Conservation (phyloP, 176 grass and related monocot genomes). For the Carex parvula region DNA sequence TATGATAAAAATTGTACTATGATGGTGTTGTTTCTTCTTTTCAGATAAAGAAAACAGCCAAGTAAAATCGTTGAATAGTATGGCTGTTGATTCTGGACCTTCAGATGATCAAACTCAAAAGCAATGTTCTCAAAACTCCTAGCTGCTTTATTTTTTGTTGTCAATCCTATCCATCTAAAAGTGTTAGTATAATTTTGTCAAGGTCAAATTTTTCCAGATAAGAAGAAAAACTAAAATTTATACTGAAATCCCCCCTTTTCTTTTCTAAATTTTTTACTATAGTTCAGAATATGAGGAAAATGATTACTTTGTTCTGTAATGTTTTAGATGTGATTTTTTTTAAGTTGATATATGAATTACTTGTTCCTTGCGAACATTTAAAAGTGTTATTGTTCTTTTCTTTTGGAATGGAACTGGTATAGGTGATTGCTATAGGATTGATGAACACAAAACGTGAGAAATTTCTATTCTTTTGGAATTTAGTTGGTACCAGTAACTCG, state of each 20-base stretch:
- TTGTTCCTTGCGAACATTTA: background rate
- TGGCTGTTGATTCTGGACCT: slow-evolving; percentile 2
- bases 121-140: background rate
- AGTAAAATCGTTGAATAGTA: slow-evolving; percentile 14
- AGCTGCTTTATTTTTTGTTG: background rate
- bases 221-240: no score
- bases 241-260: background rate
- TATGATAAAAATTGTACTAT: background rate
- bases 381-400: no score
- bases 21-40: slow-evolving; percentile 20
- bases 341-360: background rate
- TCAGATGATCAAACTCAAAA: background rate
- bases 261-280: background rate
- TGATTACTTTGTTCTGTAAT: background rate
- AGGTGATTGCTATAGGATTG: no score
- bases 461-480: no score
- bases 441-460: no score
- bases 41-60: slow-evolving; percentile 15
- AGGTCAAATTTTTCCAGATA: background rate
- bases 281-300: no score
- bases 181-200: background rate
- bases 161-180: background rate
- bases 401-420: no score
- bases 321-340: background rate
- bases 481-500: no score